Conservation (phyloP, 257 asterid species). For the Handroanthus guayacan region DNA sequence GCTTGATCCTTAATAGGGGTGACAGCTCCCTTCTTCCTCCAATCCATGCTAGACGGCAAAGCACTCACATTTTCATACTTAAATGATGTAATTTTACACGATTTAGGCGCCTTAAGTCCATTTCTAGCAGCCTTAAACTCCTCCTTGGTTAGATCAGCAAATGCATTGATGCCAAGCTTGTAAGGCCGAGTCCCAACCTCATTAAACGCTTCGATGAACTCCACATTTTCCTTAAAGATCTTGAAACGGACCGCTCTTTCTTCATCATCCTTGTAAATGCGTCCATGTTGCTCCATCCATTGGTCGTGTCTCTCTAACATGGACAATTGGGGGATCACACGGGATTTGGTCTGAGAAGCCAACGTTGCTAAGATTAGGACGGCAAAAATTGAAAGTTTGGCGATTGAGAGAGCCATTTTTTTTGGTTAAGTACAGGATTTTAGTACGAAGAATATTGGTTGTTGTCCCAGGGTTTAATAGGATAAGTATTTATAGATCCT, state of each 20-base stretch:
- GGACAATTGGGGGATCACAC: conserved; percentile 18
- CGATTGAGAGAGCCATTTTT: conserved; percentile 7
- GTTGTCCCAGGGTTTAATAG: background rate
- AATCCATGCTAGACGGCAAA: conserved; percentile 41
- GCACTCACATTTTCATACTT: conserved; percentile 37
- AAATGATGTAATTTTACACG: conserved; percentile 9
- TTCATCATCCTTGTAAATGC: conserved; percentile 2
- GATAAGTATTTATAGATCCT: conserved; percentile 27
- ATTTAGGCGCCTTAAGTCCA: conserved; percentile 19
- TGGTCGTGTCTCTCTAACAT: conserved; percentile 39
- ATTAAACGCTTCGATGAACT: conserved; percentile 34
- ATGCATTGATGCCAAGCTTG: conserved; percentile 37
- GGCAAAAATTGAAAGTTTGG: conserved; percentile 25
- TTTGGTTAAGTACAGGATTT: background rate
- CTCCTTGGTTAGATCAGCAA: conserved; percentile 37
- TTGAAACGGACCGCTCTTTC: conserved; percentile 30
- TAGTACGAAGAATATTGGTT: background rate
- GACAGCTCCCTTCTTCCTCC: conserved; percentile 72
- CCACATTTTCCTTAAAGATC: conserved; percentile 32
- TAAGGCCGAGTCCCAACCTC: conserved; percentile 19
- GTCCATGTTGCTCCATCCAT: conserved; percentile 27
- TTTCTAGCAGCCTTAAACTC: conserved; percentile 33
- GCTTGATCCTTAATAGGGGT: conserved; percentile 66
- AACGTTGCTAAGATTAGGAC: conserved; percentile 19
- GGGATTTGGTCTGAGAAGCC: conserved; percentile 28